These are phyloP conservation scores for Protomyces inouyei DNA, from an alignment of 1,139 yeast species.

Conservation along the genomic window DNA sequence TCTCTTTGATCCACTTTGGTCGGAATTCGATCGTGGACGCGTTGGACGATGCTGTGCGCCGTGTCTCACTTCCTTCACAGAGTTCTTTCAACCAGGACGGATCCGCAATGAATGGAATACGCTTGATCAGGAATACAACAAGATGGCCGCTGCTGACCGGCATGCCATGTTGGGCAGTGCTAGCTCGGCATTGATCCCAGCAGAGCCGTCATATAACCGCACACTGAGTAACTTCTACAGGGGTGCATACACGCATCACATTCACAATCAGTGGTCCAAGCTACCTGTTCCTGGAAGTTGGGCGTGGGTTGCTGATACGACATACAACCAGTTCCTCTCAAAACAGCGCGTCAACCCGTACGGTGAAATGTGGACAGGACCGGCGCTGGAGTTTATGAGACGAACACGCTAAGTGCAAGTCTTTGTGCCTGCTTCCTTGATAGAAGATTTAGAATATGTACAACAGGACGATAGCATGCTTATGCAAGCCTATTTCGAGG, in stretches of 20 bases:
- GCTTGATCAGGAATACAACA: neutral
- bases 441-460: no score
- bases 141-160: neutral
- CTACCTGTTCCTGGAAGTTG: conserved; percentile 15
- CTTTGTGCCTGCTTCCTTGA: no score
- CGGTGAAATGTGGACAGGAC: conserved; percentile 13
- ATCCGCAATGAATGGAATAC: conserved; percentile 11
- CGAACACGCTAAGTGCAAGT: neutral
- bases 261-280: conserved; percentile 21
- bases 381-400: neutral
- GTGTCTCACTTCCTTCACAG: conserved; percentile 11
- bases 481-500: no score
- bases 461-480: no score
- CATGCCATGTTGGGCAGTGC: neutral
- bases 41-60: conserved; percentile 15
- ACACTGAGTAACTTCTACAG: conserved; percentile 13
- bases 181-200: neutral
- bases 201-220: neutral
- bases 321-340: conserved; percentile 13
- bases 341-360: conserved; percentile 12
- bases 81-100: neutral
- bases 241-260: conserved; percentile 22
- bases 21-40: conserved; percentile 10
- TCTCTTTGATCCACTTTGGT: conserved; percentile 23
- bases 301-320: conserved; percentile 25